Evolutionary conservation across 352 stramenopile genomes (phyloP), one percentile per base, ranked within the genome.

Genomic region (Elongisporangium undulatum): DNA sequence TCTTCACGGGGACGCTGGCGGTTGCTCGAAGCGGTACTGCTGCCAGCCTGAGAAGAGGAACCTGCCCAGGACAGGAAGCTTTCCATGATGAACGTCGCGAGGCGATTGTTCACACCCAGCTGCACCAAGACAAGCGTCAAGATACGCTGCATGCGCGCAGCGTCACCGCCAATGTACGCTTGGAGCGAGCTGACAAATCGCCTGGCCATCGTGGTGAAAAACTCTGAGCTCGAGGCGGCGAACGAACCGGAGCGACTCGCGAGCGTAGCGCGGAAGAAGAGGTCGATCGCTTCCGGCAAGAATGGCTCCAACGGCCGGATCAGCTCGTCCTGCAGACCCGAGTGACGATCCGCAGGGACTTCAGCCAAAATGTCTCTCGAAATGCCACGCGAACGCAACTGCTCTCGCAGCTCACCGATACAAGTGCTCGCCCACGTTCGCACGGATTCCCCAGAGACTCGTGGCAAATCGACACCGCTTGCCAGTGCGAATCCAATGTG

Each of bases 401-500:
- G 71, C 55, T 67, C 58, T 13, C 69, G 75, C 1, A 89, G 61
- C 54, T 87, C 79, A 41, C 29, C 58, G 17, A 84, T 55, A 23
- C 88, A 61, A 20, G 74, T 63, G n/a, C 69, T 69, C 21, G 69
- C 74, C 82, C 82, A 91, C 10, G 71, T 72, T 24, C 71, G 82
- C 52, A 89, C 82, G 24, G 58, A 76, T 20, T 75, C 65, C 12
- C 79, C 74, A 7, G 76, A 78, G 13, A 89, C 71, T n/a, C 72
- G 66, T n/a, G 82, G 82, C 10, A 91, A 59, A 59, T 89, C 77
- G 16, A 81, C 56, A 6, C 82, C 82, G 39, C 79, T 86, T 20
- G 85, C 70, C n/a, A 91, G 58, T 50, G 72, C 77, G 51, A 77
- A 77, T 0, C 82, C 82, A 21, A 88, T 63, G 29, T 81, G 79